Percentiles rank a stretch among this genome's conserved stretches.
Conservation (phyloP, 345 rosid species). For the Citrus reticulata region DNA sequence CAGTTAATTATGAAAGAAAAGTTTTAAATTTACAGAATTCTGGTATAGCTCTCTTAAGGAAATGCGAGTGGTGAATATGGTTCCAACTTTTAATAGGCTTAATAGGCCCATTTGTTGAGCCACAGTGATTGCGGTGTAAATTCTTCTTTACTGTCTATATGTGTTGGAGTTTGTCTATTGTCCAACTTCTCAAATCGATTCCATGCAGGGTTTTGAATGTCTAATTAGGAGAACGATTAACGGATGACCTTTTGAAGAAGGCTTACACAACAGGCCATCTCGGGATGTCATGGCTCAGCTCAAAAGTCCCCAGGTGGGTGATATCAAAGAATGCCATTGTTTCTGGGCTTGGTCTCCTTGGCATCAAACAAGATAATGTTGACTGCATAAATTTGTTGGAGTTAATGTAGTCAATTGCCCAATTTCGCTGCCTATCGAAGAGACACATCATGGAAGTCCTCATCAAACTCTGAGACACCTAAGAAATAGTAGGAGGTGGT, state of each 20-base stretch:
- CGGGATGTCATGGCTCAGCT: no score
- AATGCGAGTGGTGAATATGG: no score
- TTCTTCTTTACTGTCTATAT: no score
- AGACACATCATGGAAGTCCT: background rate
- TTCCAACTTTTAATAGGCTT: no score
- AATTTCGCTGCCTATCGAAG: conserved; percentile 18
- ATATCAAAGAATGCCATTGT: conserved; percentile 71
- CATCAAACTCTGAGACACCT: background rate
- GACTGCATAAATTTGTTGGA: conserved; percentile 22
- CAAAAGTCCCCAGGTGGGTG: conserved; percentile 31
- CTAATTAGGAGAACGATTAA: no score
- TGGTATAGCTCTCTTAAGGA: no score
- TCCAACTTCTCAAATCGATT: no score
- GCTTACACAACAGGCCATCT: conserved; percentile 37
- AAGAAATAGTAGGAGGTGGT: background rate
- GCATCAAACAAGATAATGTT: conserved; percentile 53
- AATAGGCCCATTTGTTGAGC: background rate
- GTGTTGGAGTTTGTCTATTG: no score
- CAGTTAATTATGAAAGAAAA: no score
- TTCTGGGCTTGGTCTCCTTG: conserved; percentile 78
- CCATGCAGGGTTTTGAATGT: no score
- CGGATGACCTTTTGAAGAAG: conserved; percentile 46
- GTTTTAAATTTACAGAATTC: no score
- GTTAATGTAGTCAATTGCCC: background rate
- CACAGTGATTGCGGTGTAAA: no score